Evolutionary conservation across 2,329 filamentous ascomycete genomes (phyloP).

Genomic region (Emergomyces orientalis): DNA sequence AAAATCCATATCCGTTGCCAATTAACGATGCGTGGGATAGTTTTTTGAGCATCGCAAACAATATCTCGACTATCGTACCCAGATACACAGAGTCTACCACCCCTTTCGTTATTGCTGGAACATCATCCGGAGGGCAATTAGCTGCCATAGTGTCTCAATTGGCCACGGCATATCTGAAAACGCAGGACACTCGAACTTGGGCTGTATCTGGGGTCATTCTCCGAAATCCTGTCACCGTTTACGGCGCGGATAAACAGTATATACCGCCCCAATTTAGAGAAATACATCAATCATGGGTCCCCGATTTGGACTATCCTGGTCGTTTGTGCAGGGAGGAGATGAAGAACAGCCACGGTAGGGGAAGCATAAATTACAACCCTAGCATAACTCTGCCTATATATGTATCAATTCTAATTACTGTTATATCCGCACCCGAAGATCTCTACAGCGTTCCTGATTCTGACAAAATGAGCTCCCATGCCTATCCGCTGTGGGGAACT

Average conservation of each 20-base stretch:
- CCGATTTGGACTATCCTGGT: slow-evolving; percentile 3
- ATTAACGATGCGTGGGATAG: slow-evolving; percentile 9
- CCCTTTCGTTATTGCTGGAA: slow-evolving; percentile 5
- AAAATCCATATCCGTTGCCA: slow-evolving; percentile 12
- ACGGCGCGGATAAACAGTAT: slow-evolving; percentile 7
- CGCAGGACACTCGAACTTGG: background rate
- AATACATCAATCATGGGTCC: slow-evolving; percentile 8
- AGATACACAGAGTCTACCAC: background rate
- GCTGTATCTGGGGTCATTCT: slow-evolving; percentile 2
- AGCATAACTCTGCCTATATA: background rate
- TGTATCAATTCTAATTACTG: background rate
- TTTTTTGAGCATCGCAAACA: slow-evolving; percentile 2
- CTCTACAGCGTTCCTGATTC: background rate
- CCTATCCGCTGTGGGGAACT: slow-evolving; percentile 10
- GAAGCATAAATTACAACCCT: background rate
- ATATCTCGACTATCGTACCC: background rate
- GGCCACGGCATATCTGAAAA: background rate
- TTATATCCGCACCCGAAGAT: background rate
- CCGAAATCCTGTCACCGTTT: slow-evolving; percentile 7
- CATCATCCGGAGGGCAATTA: slow-evolving; percentile 9
- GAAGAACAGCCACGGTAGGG: slow-evolving; percentile 5
- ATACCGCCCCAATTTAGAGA: slow-evolving; percentile 4
- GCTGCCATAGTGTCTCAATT: slow-evolving; percentile 8
- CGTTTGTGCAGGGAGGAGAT: slow-evolving; percentile 1
- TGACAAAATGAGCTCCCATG: slow-evolving; percentile 5